Evolutionary conservation across 2,329 filamentous ascomycete species (phyloP).

Genomic region (Xylariaceae sp.): DNA sequence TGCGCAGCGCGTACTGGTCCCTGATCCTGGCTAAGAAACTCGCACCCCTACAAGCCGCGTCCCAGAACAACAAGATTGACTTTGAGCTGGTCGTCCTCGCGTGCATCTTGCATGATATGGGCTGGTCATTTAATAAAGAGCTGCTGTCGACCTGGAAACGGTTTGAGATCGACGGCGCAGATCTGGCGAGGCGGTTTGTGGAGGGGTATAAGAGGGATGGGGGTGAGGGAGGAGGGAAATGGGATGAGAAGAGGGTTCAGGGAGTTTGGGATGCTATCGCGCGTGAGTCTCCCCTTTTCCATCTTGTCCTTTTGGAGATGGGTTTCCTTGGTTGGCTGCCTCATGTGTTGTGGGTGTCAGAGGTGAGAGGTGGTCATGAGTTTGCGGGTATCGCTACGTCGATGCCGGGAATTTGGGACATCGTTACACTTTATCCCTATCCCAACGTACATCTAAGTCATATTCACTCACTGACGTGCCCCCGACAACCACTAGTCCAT

Average conservation of each 20-base stretch:
- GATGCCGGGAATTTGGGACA: too few species aligned
- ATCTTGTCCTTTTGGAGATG: background rate
- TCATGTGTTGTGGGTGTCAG: too few species aligned
- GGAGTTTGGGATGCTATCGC: slow-evolving; percentile 26
- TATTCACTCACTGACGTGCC: too few species aligned
- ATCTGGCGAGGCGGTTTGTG: slow-evolving; percentile 26
- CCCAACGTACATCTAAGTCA: too few species aligned
- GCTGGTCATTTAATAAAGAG: slow-evolving; percentile 26
- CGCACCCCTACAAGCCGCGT: background rate
- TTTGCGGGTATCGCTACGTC: too few species aligned
- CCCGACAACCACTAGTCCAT: too few species aligned
- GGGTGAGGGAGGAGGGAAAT: slow-evolving; percentile 9
- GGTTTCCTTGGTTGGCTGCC: too few species aligned
- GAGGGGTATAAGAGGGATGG: background rate
- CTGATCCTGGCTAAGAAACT: slow-evolving; percentile 30
- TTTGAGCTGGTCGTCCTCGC: slow-evolving; percentile 31
- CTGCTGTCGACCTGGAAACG: slow-evolving; percentile 23
- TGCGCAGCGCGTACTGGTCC: slow-evolving; percentile 33
- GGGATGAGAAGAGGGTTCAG: slow-evolving; percentile 18
- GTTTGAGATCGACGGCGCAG: slow-evolving; percentile 35
- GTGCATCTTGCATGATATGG: slow-evolving; percentile 33
- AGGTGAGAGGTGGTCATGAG: too few species aligned
- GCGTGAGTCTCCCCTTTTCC: slow-evolving; percentile 4
- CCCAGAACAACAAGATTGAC: slow-evolving; percentile 6
- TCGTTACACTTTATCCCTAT: too few species aligned